Percentiles rank a stretch among this genome's conserved stretches.
Conservation (phyloP, 768 basidiomycete genomes). For the Suillus subaureus region DNA sequence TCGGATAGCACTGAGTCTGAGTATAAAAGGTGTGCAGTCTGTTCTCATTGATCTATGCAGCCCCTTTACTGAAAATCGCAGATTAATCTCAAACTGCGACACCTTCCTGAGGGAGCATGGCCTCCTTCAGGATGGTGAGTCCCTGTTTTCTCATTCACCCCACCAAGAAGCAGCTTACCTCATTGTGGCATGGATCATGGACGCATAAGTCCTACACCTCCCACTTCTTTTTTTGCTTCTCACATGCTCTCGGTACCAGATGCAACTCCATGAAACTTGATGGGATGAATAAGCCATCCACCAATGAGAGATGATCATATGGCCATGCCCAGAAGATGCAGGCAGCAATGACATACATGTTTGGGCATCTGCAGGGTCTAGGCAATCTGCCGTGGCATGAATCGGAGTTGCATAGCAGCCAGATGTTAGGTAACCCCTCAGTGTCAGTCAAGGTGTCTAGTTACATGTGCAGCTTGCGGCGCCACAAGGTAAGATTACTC, state of each 20-base stretch:
- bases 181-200: constrained; percentile 34
- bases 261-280: constrained; percentile 32
- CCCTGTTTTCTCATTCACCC: constrained; percentile 24
- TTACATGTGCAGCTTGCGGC: constrained; percentile 31
- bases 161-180: constrained; percentile 15
- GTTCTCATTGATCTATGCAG: too few species aligned
- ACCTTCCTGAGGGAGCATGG: not conserved
- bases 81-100: not conserved
- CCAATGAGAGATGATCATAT: constrained; percentile 21
- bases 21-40: constrained; percentile 29
- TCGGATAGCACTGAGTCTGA: constrained; percentile 30
- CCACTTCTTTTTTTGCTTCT: not conserved
- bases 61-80: too few species aligned
- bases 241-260: constrained; percentile 15
- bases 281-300: constrained; percentile 20
- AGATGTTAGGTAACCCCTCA: constrained; percentile 34
- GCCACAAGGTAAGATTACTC: constrained; percentile 22
- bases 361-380: constrained; percentile 27
- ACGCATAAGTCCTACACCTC: constrained; percentile 7
- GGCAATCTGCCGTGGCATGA: constrained; percentile 33
- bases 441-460: constrained; percentile 27
- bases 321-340: constrained; percentile 41
- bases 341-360: constrained; percentile 33
- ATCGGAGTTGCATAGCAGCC: constrained; percentile 21
- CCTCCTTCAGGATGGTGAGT: constrained; percentile 17